Evolutionary conservation across 768 basidiomycete genomes (phyloP).

Genomic region (Punctularia strigosozonata): DNA sequence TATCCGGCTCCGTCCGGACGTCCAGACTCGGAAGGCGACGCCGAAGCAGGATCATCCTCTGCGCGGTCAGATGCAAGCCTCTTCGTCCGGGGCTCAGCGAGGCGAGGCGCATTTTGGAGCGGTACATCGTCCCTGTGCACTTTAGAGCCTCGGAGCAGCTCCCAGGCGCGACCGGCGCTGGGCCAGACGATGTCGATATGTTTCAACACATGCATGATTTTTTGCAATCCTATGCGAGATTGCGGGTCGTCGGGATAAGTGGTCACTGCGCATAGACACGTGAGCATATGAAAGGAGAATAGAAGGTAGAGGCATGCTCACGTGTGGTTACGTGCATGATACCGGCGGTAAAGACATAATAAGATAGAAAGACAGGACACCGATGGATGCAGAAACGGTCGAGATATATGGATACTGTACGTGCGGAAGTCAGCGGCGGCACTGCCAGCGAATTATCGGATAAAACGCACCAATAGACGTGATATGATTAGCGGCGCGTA

Average conservation of each 20-base stretch:
- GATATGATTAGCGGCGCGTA: constrained; percentile 69
- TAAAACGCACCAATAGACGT: constrained; percentile 46
- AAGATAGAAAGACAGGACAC: constrained; percentile 60
- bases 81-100: constrained; percentile 26
- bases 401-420: constrained; percentile 45
- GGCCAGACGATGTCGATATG: constrained; percentile 68
- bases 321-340: constrained; percentile 69
- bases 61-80: constrained; percentile 48
- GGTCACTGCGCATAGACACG: constrained; percentile 32
- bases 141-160: constrained; percentile 59
- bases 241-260: constrained; percentile 59
- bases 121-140: constrained; percentile 11
- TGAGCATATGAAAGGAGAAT: neutral
- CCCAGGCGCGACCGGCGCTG: constrained; percentile 59
- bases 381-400: constrained; percentile 51
- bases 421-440: constrained; percentile 2
- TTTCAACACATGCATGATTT: constrained; percentile 55
- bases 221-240: constrained; percentile 47
- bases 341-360: constrained; percentile 70
- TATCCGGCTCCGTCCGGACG: neutral
- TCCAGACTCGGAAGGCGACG: constrained; percentile 7
- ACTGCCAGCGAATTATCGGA: neutral
- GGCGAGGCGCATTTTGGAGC: constrained; percentile 1
- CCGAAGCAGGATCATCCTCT: constrained; percentile 19
- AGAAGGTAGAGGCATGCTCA: constrained; percentile 24